phyloP scores from a whole-genome alignment of 2,329 filamentous ascomycete species.

The Cladosporium sp. region DNA sequence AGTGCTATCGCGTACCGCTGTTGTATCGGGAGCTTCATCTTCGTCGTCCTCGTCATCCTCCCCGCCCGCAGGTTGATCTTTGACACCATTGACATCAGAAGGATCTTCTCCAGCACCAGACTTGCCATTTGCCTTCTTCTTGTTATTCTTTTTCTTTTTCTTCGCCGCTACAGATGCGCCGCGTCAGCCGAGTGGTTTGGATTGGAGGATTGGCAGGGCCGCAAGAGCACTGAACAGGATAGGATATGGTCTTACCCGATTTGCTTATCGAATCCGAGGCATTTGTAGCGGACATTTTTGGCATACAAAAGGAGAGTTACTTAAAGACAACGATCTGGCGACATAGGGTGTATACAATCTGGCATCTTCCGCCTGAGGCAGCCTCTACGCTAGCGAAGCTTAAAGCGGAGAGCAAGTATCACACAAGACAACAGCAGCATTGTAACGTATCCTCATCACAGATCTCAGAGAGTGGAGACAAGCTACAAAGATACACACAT shows the following conservation, averaged over 20 bases:
- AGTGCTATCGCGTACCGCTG: conserved; percentile 11
- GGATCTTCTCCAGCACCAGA: conserved; percentile 36
- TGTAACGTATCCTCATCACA: too few species aligned
- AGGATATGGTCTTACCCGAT: conserved; percentile 16
- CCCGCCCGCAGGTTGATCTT: conserved; percentile 33
- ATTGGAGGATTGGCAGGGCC: not conserved
- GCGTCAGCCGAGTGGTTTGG: conserved; percentile 17
- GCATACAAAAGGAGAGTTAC: too few species aligned
- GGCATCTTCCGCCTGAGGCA: not conserved
- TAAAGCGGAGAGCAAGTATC: not conserved
- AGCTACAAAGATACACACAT: too few species aligned
- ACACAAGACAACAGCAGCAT: too few species aligned
- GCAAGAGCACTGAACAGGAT: not conserved
- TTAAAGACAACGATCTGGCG: too few species aligned
- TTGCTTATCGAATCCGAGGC: conserved; percentile 16
- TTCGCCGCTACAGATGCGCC: conserved; percentile 30
- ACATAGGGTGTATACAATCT: not conserved
- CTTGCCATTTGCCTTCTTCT: conserved; percentile 51
- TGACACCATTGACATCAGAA: conserved; percentile 31
- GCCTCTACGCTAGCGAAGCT: not conserved
- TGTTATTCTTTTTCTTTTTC: conserved; percentile 54
- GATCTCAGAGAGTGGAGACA: too few species aligned
- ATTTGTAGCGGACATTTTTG: conserved; percentile 16
- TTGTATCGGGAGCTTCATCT: conserved; percentile 27
- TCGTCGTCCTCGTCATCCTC: conserved; percentile 40